These are phyloP conservation scores for Eucalyptus shirleyi DNA, from an alignment of 345 rosid species.

Conservation along the genomic window DNA sequence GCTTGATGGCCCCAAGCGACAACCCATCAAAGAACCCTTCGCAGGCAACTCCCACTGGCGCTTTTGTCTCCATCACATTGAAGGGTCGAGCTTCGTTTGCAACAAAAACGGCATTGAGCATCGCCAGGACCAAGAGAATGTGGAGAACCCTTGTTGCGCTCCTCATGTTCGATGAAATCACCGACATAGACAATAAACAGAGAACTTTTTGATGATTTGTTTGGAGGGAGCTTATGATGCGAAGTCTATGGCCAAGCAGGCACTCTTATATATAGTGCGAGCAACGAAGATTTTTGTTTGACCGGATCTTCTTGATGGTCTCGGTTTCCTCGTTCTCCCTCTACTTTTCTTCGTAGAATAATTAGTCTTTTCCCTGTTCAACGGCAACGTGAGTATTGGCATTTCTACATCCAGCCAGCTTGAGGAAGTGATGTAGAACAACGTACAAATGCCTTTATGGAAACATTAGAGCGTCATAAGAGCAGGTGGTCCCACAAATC, in stretches of 20 bases:
- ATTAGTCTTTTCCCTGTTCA: not conserved
- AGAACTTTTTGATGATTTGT: not conserved
- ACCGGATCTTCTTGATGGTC: not conserved
- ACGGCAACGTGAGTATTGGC: not conserved
- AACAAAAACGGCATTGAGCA: not conserved
- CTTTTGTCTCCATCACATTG: not conserved
- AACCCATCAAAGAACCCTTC: not conserved
- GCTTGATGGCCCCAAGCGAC: not conserved
- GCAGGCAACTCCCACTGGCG: not conserved
- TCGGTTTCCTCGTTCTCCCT: not conserved
- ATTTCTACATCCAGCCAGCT: not conserved
- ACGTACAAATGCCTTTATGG: no score
- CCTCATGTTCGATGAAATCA: not conserved
- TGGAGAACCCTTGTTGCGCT: not conserved
- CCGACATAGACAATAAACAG: not conserved
- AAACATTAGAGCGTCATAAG: no score
- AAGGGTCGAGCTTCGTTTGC: not conserved
- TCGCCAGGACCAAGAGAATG: not conserved
- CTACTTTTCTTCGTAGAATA: not conserved
- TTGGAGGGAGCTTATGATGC: not conserved
- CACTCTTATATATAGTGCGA: not conserved
- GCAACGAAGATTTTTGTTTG: not conserved
- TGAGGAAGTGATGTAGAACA: not conserved
- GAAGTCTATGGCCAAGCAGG: not conserved
- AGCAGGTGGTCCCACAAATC: no score